Percentiles rank a stretch among this genome's conserved stretches.
phyloP scores from a whole-genome alignment of 2,329 filamentous ascomycete species.

The Aaosphaeria pasadenensis region DNA sequence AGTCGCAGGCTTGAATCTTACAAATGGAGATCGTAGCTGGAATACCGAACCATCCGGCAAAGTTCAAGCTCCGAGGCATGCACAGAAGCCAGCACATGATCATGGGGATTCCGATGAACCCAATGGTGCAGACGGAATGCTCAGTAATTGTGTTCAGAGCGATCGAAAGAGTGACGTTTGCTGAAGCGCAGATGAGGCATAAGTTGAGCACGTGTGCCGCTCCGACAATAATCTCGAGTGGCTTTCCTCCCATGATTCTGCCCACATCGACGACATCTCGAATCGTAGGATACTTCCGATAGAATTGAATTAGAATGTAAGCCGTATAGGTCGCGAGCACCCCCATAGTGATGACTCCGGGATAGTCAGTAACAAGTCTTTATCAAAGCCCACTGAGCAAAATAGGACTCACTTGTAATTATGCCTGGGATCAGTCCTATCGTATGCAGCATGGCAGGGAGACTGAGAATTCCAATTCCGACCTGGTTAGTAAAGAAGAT shows the following conservation, averaged over 20 bases:
- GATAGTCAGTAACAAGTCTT: no score
- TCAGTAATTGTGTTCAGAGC: constrained; percentile 35
- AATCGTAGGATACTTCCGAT: constrained; percentile 1
- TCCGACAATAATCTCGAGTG: not conserved
- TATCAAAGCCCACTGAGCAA: no score
- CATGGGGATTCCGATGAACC: constrained; percentile 49
- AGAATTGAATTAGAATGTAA: constrained; percentile 14
- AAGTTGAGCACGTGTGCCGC: not conserved
- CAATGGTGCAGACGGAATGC: constrained; percentile 58
- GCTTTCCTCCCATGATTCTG: not conserved
- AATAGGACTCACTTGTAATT: not conserved
- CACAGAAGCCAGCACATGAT: not conserved
- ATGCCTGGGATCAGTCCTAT: constrained; percentile 14
- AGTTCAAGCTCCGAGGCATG: not conserved
- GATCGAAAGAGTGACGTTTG: constrained; percentile 39
- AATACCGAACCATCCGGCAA: not conserved
- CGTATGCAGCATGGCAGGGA: constrained; percentile 14
- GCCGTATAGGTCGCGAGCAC: constrained; percentile 10
- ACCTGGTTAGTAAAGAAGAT: constrained; percentile 13
- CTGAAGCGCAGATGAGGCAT: not conserved
- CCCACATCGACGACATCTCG: not conserved
- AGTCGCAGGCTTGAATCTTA: constrained; percentile 11
- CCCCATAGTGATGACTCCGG: constrained; percentile 1
- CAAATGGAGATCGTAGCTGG: not conserved
- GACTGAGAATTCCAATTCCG: constrained; percentile 14